These are phyloP conservation scores for Nicotiana knightiana DNA, from an alignment of 257 asterid species.

Conservation along the genomic window DNA sequence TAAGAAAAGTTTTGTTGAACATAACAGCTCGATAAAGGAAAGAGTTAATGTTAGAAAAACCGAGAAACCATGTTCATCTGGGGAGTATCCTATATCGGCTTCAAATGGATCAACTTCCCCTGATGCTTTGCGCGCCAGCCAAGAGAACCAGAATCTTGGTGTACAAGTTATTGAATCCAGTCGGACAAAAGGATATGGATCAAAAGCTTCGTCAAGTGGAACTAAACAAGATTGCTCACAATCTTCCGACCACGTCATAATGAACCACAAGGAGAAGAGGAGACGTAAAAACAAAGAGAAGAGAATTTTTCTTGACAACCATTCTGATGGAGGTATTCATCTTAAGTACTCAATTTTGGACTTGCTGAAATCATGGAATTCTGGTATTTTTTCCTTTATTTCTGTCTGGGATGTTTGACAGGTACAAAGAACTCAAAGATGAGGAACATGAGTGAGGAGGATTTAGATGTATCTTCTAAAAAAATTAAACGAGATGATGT, in stretches of 20 bases:
- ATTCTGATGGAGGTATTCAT: conserved; percentile 57
- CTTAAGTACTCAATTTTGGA: conserved; percentile 15
- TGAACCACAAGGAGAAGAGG: conserved; percentile 34
- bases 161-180: conserved; percentile 25
- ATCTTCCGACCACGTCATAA: conserved; percentile 41
- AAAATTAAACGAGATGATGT: conserved; percentile 52
- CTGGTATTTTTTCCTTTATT: not conserved
- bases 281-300: conserved; percentile 41
- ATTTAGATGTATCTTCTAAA: conserved; percentile 47
- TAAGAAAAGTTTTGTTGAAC: conserved; percentile 29
- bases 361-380: not conserved
- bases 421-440: conserved; percentile 41
- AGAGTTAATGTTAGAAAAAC: conserved; percentile 26
- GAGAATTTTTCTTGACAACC: conserved; percentile 29
- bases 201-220: conserved; percentile 39
- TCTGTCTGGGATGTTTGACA: conserved; percentile 20
- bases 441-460: conserved; percentile 51
- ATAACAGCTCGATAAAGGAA: conserved; percentile 33
- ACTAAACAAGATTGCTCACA: conserved; percentile 50
- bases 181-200: conserved; percentile 53
- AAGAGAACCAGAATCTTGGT: conserved; percentile 36
- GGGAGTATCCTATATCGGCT: conserved; percentile 30
- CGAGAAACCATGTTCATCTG: conserved; percentile 36
- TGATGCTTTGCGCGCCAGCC: conserved; percentile 40
- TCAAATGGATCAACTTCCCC: conserved; percentile 39